Percentiles rank a stretch among this genome's conserved stretches.
These are phyloP conservation scores for Cytospora leucostoma DNA, from an alignment of 2,329 filamentous ascomycete species.

Conservation along the genomic window DNA sequence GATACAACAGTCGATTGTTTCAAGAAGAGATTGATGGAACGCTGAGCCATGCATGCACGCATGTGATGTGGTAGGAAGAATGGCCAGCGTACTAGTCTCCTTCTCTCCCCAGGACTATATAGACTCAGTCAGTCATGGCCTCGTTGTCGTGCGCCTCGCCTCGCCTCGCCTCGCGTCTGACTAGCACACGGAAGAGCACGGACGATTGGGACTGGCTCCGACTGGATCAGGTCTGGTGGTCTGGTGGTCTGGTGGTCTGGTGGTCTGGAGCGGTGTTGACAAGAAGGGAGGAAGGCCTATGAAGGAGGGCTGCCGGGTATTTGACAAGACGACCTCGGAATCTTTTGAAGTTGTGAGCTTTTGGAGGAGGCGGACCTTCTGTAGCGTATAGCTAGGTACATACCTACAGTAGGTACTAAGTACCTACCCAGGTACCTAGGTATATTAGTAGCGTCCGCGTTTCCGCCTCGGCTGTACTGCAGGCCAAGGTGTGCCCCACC, in stretches of 20 bases:
- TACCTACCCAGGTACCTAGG: constrained; percentile 2
- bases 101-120: constrained; percentile 2
- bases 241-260: background rate
- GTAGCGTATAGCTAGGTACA: constrained; percentile 15
- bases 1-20: background rate
- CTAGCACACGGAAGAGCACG: constrained; percentile 6
- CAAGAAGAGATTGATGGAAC: constrained; percentile 5
- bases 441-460: background rate
- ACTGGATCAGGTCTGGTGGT: constrained; percentile 1
- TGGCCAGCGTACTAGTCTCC: background rate
- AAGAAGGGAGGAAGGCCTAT: background rate
- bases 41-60: background rate
- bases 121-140: constrained; percentile 9
- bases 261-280: background rate
- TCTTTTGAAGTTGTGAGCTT: constrained; percentile 17
- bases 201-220: constrained; percentile 11
- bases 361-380: constrained; percentile 17
- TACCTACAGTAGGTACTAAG: background rate
- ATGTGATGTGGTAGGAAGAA: constrained; percentile 10
- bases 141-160: background rate
- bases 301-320: background rate
- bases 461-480: no score
- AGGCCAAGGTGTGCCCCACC: no score
- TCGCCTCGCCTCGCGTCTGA: constrained; percentile 1
- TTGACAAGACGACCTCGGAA: constrained; percentile 3